Conservation (phyloP, 257 asterid species). For the Solanum virginianum region DNA sequence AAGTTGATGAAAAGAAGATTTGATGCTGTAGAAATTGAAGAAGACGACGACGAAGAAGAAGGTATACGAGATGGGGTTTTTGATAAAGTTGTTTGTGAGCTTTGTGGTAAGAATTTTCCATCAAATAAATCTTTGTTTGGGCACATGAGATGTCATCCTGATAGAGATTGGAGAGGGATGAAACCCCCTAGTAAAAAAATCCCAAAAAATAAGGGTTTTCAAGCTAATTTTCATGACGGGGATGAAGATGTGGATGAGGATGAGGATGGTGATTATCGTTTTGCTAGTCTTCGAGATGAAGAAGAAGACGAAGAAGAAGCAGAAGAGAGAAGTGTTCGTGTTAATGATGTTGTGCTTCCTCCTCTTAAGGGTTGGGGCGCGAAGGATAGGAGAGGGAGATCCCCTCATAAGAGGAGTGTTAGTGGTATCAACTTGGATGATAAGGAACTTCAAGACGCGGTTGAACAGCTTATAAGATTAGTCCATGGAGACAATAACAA, state of each 20-base stretch:
- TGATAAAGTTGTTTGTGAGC: neutral
- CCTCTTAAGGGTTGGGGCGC: conserved; percentile 12
- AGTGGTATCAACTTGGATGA: neutral
- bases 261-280: neutral
- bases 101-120: conserved; percentile 24
- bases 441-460: neutral
- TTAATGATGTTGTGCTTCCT: neutral
- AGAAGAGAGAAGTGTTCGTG: neutral
- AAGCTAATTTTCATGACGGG: neutral
- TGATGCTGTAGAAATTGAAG: neutral
- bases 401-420: neutral
- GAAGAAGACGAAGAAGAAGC: neutral
- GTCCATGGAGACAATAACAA: neutral
- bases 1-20: neutral
- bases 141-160: conserved; percentile 68
- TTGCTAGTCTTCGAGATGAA: neutral
- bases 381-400: conserved; percentile 21
- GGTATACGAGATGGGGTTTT: neutral
- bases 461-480: conserved; percentile 9
- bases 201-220: neutral
- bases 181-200: conserved; percentile 15
- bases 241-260: neutral
- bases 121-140: conserved; percentile 42
- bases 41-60: neutral
- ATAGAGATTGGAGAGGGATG: conserved; percentile 47